Conservation (phyloP, 2,329 filamentous ascomycete genomes). For the Fusarium sp. region DNA sequence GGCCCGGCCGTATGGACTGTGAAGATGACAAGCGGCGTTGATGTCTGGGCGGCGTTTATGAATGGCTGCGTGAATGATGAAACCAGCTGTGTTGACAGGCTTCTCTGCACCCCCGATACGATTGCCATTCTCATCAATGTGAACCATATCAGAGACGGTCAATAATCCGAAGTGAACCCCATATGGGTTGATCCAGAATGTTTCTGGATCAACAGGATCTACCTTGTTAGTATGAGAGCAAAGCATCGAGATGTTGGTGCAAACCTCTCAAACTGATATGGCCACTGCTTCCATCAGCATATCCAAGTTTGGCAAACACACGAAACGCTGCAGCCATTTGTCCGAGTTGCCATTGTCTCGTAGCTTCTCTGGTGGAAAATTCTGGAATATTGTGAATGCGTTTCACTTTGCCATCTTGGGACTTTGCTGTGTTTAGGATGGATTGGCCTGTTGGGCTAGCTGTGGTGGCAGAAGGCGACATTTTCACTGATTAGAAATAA, state of each 20-base stretch:
- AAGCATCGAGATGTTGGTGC: neutral
- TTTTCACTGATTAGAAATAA: neutral
- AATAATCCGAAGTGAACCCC: slow-evolving; percentile 72
- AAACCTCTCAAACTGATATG: slow-evolving; percentile 54
- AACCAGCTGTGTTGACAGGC: slow-evolving; percentile 73
- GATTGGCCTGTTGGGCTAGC: neutral
- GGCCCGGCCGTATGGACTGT: slow-evolving; percentile 70
- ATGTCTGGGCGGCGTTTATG: slow-evolving; percentile 71
- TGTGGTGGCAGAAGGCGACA: slow-evolving; percentile 27
- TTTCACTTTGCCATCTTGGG: slow-evolving; percentile 21
- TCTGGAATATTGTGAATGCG: slow-evolving; percentile 33
- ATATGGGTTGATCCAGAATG: slow-evolving; percentile 64
- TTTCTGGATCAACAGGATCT: slow-evolving; percentile 47
- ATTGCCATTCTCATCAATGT: slow-evolving; percentile 67
- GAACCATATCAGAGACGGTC: slow-evolving; percentile 72
- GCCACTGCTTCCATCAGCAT: slow-evolving; percentile 56
- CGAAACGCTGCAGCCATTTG: slow-evolving; percentile 58
- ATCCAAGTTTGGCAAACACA: slow-evolving; percentile 57
- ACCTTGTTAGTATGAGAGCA: slow-evolving; percentile 11
- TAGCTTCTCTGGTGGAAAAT: slow-evolving; percentile 32
- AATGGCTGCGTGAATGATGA: slow-evolving; percentile 73
- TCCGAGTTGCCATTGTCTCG: slow-evolving; percentile 46
- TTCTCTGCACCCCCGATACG: slow-evolving; percentile 68
- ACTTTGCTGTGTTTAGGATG: slow-evolving; percentile 17
- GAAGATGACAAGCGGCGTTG: slow-evolving; percentile 72